A percentile compares a stretch with the other conserved stretches of the same genome.
These are phyloP conservation scores for Aspergillus cejpii DNA, from an alignment of 2,329 filamentous ascomycete genomes.

Conservation along the genomic window DNA sequence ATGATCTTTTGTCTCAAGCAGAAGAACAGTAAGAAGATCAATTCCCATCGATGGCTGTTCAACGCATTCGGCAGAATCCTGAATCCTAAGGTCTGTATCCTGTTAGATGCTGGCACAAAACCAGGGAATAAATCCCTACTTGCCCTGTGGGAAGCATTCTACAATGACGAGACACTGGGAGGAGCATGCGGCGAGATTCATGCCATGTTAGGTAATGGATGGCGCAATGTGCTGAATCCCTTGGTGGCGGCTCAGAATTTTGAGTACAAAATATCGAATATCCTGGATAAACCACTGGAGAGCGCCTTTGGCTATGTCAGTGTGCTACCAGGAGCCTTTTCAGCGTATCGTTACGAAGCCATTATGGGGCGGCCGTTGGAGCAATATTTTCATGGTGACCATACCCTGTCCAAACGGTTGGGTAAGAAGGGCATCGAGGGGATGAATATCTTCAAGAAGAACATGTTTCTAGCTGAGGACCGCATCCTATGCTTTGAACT, in stretches of 20 bases:
- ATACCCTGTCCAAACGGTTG: constrained; percentile 88
- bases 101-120: constrained; percentile 96
- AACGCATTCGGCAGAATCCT: constrained; percentile 94
- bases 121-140: constrained; percentile 86
- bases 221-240: constrained; percentile 87
- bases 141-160: constrained; percentile 95
- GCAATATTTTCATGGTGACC: constrained; percentile 99
- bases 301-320: constrained; percentile 96
- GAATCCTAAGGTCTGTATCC: constrained; percentile 93
- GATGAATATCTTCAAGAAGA: constrained; percentile 99
- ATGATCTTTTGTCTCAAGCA: constrained; percentile 99
- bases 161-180: constrained; percentile 98
- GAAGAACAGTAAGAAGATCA: constrained; percentile 99
- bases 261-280: constrained; percentile 99
- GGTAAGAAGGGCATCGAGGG: constrained; percentile 99
- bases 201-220: constrained; percentile 88
- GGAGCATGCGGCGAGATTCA: constrained; percentile 99
- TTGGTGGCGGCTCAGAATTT: constrained; percentile 96
- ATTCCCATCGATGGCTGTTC: constrained; percentile 98
- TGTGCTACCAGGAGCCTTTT: constrained; percentile 97
- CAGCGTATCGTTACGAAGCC: constrained; percentile 92
- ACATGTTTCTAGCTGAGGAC: constrained; percentile 99
- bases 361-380: constrained; percentile 96
- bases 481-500: constrained; percentile 99
- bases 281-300: constrained; percentile 95